Conservation (phyloP, 164 flowering plant species). For the Macadamia tetraphylla region DNA sequence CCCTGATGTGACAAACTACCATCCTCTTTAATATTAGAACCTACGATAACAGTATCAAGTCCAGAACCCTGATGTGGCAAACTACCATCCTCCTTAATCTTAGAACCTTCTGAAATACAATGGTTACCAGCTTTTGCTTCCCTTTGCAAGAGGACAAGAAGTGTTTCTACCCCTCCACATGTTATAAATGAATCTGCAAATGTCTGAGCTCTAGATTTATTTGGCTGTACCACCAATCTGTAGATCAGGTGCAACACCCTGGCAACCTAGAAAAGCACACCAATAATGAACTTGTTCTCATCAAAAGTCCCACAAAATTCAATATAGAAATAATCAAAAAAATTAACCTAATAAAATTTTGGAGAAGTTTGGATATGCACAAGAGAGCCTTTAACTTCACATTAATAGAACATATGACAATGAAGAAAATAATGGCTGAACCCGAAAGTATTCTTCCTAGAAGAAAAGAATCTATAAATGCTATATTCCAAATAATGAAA, state of each 20-base stretch:
- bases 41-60: slow-evolving; percentile 3
- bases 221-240: slow-evolving; percentile 93
- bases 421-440: neutral
- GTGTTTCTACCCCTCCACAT: slow-evolving; percentile 91
- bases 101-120: slow-evolving; percentile 26
- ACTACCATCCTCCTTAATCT: slow-evolving; percentile 18
- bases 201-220: slow-evolving; percentile 74
- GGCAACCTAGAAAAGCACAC: slow-evolving; percentile 58
- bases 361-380: neutral
- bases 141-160: slow-evolving; percentile 86
- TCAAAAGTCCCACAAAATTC: neutral
- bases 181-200: slow-evolving; percentile 88
- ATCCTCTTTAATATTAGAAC: slow-evolving; percentile 19
- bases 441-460: neutral
- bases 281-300: slow-evolving; percentile 1
- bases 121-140: slow-evolving; percentile 86
- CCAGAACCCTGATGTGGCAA: slow-evolving; percentile 20
- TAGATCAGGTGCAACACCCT: slow-evolving; percentile 88
- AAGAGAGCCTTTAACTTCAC: neutral
- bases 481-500: neutral
- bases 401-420: neutral
- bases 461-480: neutral
- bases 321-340: too few species aligned
- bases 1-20: slow-evolving; percentile 15
- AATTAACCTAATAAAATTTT: neutral